These are phyloP conservation scores for Lipomyces yamanashiensis DNA, from an alignment of 805 yeast genomes.

Conservation along the genomic window DNA sequence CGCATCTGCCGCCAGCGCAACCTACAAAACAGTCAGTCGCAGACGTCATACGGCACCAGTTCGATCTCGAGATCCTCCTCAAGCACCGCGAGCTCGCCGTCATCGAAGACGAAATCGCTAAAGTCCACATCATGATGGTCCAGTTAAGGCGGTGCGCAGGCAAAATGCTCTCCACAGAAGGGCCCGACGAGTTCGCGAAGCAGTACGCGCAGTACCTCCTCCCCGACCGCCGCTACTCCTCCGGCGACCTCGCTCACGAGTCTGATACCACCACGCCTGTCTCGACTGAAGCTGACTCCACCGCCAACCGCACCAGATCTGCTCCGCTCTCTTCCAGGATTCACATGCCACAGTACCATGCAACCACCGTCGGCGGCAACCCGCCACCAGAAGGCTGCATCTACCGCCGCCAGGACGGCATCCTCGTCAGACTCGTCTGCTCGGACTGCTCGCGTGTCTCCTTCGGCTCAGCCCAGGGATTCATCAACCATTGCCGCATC, in stretches of 20 bases:
- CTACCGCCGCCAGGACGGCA: conserved; percentile 57
- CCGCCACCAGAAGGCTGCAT: conserved; percentile 36
- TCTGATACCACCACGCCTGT: neutral
- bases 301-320: conserved; percentile 8
- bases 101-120: conserved; percentile 47
- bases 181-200: conserved; percentile 38
- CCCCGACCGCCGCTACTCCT: conserved; percentile 28
- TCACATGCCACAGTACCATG: conserved; percentile 27
- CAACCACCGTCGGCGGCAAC: conserved; percentile 28
- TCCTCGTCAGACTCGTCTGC: conserved; percentile 69
- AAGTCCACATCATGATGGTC: conserved; percentile 44
- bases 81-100: conserved; percentile 45
- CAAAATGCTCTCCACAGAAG: conserved; percentile 17
- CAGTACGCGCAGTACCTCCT: conserved; percentile 40
- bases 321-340: conserved; percentile 15
- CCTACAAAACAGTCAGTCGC: conserved; percentile 13
- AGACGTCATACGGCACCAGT: conserved; percentile 40
- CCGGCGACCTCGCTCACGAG: neutral
- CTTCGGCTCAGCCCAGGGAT: conserved; percentile 80
- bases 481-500: conserved; percentile 73
- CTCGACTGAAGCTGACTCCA: neutral
- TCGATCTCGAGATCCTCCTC: conserved; percentile 46
- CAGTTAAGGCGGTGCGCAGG: conserved; percentile 41
- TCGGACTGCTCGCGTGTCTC: conserved; percentile 68
- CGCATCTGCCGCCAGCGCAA: neutral